Base-by-base conservation (phyloP, 169 alveolate genomes). In the Eimeria nieschulzi region DNA sequence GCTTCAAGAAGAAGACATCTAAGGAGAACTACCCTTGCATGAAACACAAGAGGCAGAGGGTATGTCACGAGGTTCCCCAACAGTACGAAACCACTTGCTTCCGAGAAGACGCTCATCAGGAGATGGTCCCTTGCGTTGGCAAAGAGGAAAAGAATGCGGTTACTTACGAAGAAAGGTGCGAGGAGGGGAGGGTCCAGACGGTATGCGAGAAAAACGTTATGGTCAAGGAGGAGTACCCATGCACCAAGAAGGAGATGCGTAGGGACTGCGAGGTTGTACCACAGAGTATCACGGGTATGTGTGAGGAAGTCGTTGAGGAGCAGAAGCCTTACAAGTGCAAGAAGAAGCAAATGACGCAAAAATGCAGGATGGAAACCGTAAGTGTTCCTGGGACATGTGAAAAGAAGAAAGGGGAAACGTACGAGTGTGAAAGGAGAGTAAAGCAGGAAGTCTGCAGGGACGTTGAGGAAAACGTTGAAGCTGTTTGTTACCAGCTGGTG, bases 261-360 rank as follows among this genome's bases (percentile, higher is more conserved):
- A 26, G 78, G 90, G 90, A 82, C 90, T 82, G 90, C 90, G 78
- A 82, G 19, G 90, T 82, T 15, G 93, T 78, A 33, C 93, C 93
- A 7, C 71, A 76, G 13, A 83, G 79, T 63, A 76, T 76, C 46
- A 76, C 78, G 12, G 90, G 76, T 21, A 90, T 61, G 83, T 90
- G 93, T 68, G 83, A 76, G 83, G 83, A 83, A 54, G 68, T 90
- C 72, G 93, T 90, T 26, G 90, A 83, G 68, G 86, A 79, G 56
- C 90, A 90, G 93, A 90, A 68, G 54, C 87, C 90, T 8, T 90
- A 90, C 90, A 79, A 76, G 25, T 90, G 93, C 90, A 90, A 76
- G 83, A 76, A 79, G 87, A 90, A 72, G 21, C 90, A 78, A 63
- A 39, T 79, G 79, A 53, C 78, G 26, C 88, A 78, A 73, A 90